These are phyloP conservation scores for Naganishia liquefaciens DNA, from an alignment of 1,284 basidiomycete species.

Conservation along the genomic window DNA sequence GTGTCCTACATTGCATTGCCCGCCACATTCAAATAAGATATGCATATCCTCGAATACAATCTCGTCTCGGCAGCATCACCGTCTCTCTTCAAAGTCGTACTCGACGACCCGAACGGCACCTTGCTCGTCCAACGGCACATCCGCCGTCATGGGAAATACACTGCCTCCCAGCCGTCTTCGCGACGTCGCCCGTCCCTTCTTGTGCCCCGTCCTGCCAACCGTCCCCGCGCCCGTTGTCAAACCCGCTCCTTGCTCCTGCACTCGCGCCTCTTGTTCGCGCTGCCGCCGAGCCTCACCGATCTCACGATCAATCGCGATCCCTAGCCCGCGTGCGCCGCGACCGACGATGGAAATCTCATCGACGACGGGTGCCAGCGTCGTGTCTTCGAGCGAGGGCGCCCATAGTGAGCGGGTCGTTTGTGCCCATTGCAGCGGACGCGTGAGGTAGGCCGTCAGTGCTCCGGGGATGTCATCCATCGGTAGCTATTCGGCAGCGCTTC, in stretches of 20 bases:
- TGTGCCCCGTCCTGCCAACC: neutral
- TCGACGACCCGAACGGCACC: conserved; percentile 26
- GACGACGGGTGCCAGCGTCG: conserved; percentile 29
- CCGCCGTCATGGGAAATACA: conserved; percentile 20
- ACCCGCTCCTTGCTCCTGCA: neutral
- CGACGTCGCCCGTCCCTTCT: conserved; percentile 4
- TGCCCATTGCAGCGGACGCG: conserved; percentile 50
- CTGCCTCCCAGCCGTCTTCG: neutral
- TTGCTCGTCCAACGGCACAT: neutral
- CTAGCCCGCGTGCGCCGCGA: conserved; percentile 50
- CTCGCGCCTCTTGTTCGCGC: conserved; percentile 9
- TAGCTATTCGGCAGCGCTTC: conserved; percentile 1
- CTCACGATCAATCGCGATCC: conserved; percentile 51
- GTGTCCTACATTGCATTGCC: too few species aligned
- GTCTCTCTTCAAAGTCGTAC: conserved; percentile 36
- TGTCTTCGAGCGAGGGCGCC: conserved; percentile 31
- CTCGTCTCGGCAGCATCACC: conserved; percentile 27
- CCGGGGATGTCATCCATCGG: conserved; percentile 40
- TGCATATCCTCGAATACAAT: neutral
- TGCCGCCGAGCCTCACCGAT: conserved; percentile 35
- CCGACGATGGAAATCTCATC: conserved; percentile 49
- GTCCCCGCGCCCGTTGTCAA: neutral
- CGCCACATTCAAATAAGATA: too few species aligned
- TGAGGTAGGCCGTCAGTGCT: conserved; percentile 49
- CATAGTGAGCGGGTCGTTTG: conserved; percentile 49